Base-by-base conservation (phyloP, 2,329 filamentous ascomycete genomes). In the Harringtonia aguacate region DNA sequence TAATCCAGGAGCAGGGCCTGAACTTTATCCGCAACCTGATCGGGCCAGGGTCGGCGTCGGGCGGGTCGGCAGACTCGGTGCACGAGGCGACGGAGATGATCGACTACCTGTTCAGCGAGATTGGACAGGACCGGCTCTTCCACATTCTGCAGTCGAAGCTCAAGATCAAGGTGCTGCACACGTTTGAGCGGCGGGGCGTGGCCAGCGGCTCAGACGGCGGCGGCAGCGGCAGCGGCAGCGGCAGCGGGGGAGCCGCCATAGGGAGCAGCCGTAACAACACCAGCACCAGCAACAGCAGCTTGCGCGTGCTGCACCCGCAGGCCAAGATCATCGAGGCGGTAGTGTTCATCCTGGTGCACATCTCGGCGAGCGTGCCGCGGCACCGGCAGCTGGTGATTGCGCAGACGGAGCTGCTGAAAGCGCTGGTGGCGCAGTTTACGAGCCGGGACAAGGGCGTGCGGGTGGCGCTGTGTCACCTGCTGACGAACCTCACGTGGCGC, bases 1-100 rank as follows among this genome's bases (percentile, higher is more conserved):
- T 81, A 3, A 84, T 95, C 24, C 90, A 97, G 62, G 87, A 95
- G 58, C 89, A 97, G 62, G 86, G 83, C 0, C 75, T 97, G 17
- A 84, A 94, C 54, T 83, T 97, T 53, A 78, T 98, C 49, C 77
- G 90, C 44, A 98, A 98, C 61, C 69, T 97, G 28, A 85, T 95
- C 52, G 84, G 46, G 5, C 50, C 49, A 5, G 28, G 31, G 21
- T 27, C 37, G 17, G 40, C n/a, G 12, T 36, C 63, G 14, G 48
- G 67, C 61, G 53, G 77, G 61, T 52, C 71, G 64, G 52, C 69
- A 60, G 63, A 75, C 15, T 62, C 63, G 14, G 59, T 66, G 8
- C 59, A 61, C 41, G 73, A 75, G 46, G 75, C 73, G 24, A 69
- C 73, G 3, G 75, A 79, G 44, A 90, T 95, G 78, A 87, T 95